phyloP scores from a whole-genome alignment of 2,329 filamentous ascomycete species.

The Aspergillus quadrilineatus region DNA sequence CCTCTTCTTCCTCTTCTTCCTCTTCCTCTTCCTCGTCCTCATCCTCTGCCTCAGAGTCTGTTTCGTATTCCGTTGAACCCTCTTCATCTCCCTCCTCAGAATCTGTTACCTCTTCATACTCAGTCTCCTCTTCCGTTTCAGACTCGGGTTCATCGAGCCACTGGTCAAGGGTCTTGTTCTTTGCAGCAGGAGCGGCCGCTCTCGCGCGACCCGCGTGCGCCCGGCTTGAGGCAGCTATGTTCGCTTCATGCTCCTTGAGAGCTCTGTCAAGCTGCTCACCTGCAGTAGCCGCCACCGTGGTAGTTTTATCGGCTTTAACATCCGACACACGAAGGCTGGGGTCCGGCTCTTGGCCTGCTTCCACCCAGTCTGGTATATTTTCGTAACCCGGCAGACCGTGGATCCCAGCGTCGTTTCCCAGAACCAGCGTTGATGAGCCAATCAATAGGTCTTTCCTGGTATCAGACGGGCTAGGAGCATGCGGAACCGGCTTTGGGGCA shows the following conservation, averaged over 20 bases:
- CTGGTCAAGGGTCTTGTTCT: slow-evolving; percentile 82
- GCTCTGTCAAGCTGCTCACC: slow-evolving; percentile 45
- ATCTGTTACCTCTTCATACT: slow-evolving; percentile 52
- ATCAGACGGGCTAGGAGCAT: slow-evolving; percentile 85
- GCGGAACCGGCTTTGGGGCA: slow-evolving; percentile 90
- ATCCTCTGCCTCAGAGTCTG: slow-evolving; percentile 48
- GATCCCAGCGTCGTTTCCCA: slow-evolving; percentile 72
- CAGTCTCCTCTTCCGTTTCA: slow-evolving; percentile 53
- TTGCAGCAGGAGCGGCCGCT: slow-evolving; percentile 33
- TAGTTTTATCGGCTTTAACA: slow-evolving; percentile 37
- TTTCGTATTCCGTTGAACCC: slow-evolving; percentile 47
- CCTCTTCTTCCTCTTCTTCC: slow-evolving; percentile 31
- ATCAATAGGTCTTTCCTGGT: slow-evolving; percentile 73
- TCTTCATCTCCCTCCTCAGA: slow-evolving; percentile 54
- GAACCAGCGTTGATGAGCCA: slow-evolving; percentile 80
- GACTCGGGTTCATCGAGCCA: slow-evolving; percentile 72
- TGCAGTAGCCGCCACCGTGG: slow-evolving; percentile 36
- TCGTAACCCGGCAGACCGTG: slow-evolving; percentile 78
- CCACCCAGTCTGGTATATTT: slow-evolving; percentile 79
- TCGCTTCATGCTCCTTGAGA: slow-evolving; percentile 42
- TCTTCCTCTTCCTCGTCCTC: slow-evolving; percentile 30
- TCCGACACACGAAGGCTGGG: slow-evolving; percentile 66
- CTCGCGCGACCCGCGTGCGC: slow-evolving; percentile 17
- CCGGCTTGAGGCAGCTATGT: slow-evolving; percentile 21
- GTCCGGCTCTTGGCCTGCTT: slow-evolving; percentile 76